These are phyloP conservation scores for Nakazawaea peltata DNA, from an alignment of 805 yeast species.

Conservation along the genomic window DNA sequence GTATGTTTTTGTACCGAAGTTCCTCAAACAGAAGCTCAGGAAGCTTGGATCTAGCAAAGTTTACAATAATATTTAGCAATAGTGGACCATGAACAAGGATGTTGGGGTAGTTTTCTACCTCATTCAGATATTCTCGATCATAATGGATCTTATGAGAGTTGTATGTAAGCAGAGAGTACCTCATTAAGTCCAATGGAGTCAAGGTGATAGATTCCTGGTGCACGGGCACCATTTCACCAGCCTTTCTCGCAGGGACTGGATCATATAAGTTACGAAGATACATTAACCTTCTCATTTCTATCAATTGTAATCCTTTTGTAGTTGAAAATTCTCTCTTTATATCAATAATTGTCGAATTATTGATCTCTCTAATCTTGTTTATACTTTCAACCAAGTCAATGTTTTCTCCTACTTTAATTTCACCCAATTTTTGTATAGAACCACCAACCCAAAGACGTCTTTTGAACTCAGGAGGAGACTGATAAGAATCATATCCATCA, in stretches of 20 bases:
- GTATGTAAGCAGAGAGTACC: slow-evolving; percentile 70
- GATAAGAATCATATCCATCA: slow-evolving; percentile 81
- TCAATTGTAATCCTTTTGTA: slow-evolving; percentile 18
- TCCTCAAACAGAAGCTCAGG: slow-evolving; percentile 16
- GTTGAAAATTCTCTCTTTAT: slow-evolving; percentile 40
- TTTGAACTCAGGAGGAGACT: slow-evolving; percentile 50
- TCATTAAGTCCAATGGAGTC: slow-evolving; percentile 42
- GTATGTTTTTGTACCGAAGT: slow-evolving; percentile 38
- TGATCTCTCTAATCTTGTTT: slow-evolving; percentile 11
- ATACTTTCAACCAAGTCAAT: slow-evolving; percentile 49
- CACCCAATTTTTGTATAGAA: slow-evolving; percentile 30
- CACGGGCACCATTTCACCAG: too few species aligned
- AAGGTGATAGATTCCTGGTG: too few species aligned
- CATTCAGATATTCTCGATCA: slow-evolving; percentile 44
- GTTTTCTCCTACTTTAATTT: slow-evolving; percentile 26
- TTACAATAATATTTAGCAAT: slow-evolving; percentile 49
- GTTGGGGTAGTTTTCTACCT: slow-evolving; percentile 51
- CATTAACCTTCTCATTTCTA: slow-evolving; percentile 53
- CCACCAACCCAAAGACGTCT: slow-evolving; percentile 84
- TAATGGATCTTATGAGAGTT: slow-evolving; percentile 84
- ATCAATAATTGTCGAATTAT: slow-evolving; percentile 37
- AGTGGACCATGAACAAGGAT: slow-evolving; percentile 80
- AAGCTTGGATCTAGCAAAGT: slow-evolving; percentile 31
- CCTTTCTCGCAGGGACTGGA: too few species aligned
- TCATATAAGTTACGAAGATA: too few species aligned